phyloP scores from a whole-genome alignment of 1,284 basidiomycete genomes.

The Microbotryum violaceum region DNA sequence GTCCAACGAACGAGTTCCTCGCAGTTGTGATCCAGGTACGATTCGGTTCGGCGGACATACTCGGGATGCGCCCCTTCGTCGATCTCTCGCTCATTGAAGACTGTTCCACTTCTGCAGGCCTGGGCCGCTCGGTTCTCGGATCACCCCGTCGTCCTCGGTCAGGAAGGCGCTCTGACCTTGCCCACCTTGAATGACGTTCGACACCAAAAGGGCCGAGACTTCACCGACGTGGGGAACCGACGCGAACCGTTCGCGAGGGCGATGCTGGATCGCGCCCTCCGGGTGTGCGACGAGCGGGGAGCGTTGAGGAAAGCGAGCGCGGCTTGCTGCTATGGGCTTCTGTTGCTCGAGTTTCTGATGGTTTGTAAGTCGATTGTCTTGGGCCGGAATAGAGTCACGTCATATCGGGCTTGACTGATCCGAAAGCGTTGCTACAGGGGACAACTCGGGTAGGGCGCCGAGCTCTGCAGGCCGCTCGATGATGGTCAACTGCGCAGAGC shows the following conservation, averaged over 20 bases:
- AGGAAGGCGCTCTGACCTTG: conserved; percentile 9
- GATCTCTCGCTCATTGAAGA: neutral
- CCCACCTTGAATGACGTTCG: neutral
- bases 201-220: conserved; percentile 6
- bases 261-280: conserved; percentile 18
- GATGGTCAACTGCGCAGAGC: conserved; percentile 17
- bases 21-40: conserved; percentile 19
- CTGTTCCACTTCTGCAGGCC: conserved; percentile 8
- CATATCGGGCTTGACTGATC: neutral
- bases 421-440: conserved; percentile 2
- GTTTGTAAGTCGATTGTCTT: conserved; percentile 11
- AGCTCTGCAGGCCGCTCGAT: conserved; percentile 13
- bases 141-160: conserved; percentile 16
- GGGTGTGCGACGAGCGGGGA: conserved; percentile 14
- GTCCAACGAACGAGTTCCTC: conserved; percentile 20
- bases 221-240: conserved; percentile 17
- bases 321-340: conserved; percentile 3
- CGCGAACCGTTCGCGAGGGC: conserved; percentile 19
- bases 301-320: conserved; percentile 10
- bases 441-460: conserved; percentile 3
- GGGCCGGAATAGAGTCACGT: neutral
- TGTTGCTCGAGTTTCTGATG: conserved; percentile 25
- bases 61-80: too few species aligned
- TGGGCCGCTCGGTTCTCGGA: conserved; percentile 23
- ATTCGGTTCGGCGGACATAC: too few species aligned